phyloP scores from a whole-genome alignment of 2,329 filamentous ascomycete genomes.

The Pezicula rhizophila region DNA sequence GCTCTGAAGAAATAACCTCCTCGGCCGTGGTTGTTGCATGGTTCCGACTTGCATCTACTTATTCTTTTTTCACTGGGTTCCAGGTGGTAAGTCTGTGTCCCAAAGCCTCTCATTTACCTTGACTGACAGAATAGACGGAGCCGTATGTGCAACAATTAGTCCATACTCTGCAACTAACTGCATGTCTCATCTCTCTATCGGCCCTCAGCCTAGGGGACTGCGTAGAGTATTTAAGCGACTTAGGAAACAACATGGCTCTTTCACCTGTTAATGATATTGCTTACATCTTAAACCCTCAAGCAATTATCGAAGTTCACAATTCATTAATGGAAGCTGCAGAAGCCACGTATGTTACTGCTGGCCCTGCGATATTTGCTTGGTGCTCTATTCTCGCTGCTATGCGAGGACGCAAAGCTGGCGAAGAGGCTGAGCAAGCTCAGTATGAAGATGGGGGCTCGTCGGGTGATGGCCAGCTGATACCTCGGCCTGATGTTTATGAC shows the following conservation, averaged over 20 bases:
- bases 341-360: constrained; percentile 53
- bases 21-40: constrained; percentile 58
- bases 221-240: constrained; percentile 9
- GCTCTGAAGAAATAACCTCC: constrained; percentile 49
- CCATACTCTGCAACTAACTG: constrained; percentile 61
- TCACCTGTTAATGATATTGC: constrained; percentile 35
- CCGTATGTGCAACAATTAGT: constrained; percentile 34
- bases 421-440: not conserved
- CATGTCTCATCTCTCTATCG: constrained; percentile 63
- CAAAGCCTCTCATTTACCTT: not conserved
- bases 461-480: constrained; percentile 4
- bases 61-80: constrained; percentile 64
- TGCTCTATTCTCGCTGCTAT: constrained; percentile 62
- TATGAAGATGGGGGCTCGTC: constrained; percentile 6
- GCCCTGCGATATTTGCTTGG: constrained; percentile 77
- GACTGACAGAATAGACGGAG: constrained; percentile 15
- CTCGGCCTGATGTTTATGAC: constrained; percentile 28
- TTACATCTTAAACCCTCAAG: constrained; percentile 64
- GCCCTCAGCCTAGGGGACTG: constrained; percentile 52
- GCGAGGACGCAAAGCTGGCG: constrained; percentile 47
- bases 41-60: constrained; percentile 67
- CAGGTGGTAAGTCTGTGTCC: constrained; percentile 35
- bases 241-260: constrained; percentile 30
- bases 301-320: constrained; percentile 67
- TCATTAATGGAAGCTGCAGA: constrained; percentile 58